These are phyloP conservation scores for Trichoderma oligosporum DNA, from an alignment of 2,329 filamentous ascomycete genomes.

Conservation along the genomic window DNA sequence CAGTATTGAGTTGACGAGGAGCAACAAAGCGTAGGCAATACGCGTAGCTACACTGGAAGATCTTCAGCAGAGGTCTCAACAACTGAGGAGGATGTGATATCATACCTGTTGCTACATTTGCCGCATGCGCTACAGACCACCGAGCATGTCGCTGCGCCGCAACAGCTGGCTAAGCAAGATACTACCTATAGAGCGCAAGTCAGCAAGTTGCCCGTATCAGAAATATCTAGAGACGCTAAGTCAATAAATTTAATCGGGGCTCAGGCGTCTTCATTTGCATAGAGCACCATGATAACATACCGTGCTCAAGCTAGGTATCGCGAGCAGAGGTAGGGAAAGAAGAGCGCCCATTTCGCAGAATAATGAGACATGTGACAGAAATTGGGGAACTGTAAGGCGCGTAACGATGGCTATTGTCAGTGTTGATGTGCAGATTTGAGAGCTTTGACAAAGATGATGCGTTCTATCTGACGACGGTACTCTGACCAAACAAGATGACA, in stretches of 20 bases:
- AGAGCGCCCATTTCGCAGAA: conserved; percentile 72
- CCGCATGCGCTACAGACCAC: conserved; percentile 94
- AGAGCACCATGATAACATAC: conserved; percentile 51
- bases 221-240: background rate
- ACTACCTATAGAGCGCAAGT: conserved; percentile 52
- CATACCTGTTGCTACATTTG: conserved; percentile 90
- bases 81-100: conserved; percentile 1
- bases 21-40: conserved; percentile 91
- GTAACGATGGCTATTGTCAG: background rate
- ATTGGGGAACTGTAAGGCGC: background rate
- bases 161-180: conserved; percentile 83
- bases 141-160: conserved; percentile 92
- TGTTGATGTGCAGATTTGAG: background rate
- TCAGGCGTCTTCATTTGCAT: background rate
- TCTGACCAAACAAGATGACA: conserved; percentile 12
- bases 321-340: conserved; percentile 84
- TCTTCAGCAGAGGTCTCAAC: background rate
- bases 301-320: conserved; percentile 78
- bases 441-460: conserved; percentile 5
- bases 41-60: conserved; percentile 78
- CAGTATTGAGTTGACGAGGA: conserved; percentile 92
- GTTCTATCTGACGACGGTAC: background rate
- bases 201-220: background rate
- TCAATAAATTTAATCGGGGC: background rate
- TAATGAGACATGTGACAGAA: background rate